A percentile compares a stretch with the other conserved stretches of the same genome.
Conservation (phyloP, 768 basidiomycete genomes). For the Mycena galopus region DNA sequence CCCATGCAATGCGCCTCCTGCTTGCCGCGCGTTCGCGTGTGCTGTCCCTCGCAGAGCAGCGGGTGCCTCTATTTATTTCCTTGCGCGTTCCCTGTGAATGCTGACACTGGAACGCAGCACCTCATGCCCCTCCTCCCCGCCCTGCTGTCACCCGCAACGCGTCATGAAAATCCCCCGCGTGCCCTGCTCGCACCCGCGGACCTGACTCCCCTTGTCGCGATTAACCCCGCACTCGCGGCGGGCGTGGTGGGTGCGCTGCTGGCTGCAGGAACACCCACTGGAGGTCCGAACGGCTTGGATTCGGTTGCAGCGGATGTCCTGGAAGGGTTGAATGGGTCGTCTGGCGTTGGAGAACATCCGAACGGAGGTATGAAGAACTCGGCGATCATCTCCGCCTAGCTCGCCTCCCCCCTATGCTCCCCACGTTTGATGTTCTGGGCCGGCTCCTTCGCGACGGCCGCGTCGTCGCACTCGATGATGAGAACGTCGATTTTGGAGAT, state of each 20-base stretch:
- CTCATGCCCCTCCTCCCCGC: conserved; percentile 65
- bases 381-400: conserved; percentile 52
- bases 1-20: conserved; percentile 76
- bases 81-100: neutral
- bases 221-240: conserved; percentile 79
- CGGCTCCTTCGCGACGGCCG: conserved; percentile 70
- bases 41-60: conserved; percentile 81
- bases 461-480: neutral
- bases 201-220: conserved; percentile 71
- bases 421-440: conserved; percentile 81
- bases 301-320: neutral
- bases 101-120: conserved; percentile 50
- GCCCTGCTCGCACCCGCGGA: conserved; percentile 73
- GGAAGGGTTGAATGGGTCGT: neutral
- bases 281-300: neutral
- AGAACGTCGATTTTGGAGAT: neutral
- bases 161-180: conserved; percentile 2
- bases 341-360: neutral
- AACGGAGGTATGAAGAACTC: neutral
- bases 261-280: neutral
- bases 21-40: conserved; percentile 79
- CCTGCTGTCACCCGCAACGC: conserved; percentile 37
- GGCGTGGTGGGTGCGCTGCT: conserved; percentile 59
- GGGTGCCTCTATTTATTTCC: conserved; percentile 52
- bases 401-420: conserved; percentile 77